A percentile compares a stretch with the other conserved stretches of the same genome.
These are phyloP conservation scores for Thalassia testudinum DNA, from an alignment of 116 monocot species.

Conservation along the genomic window DNA sequence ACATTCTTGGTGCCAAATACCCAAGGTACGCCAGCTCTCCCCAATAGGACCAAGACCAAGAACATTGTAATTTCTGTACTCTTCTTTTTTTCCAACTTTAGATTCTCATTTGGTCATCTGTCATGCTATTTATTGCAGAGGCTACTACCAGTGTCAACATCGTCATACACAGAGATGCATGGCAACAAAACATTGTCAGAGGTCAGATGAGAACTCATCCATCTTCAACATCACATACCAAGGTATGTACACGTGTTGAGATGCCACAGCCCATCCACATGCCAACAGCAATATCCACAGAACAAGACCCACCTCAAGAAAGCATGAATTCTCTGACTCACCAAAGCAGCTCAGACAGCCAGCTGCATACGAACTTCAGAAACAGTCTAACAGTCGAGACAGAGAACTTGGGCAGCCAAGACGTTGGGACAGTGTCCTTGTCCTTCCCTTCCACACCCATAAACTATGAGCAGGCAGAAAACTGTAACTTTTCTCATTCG, in stretches of 20 bases:
- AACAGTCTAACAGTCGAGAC: neutral
- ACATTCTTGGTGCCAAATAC: slow-evolving; percentile 51
- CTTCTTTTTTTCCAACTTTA: neutral
- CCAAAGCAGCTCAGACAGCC: too few species aligned
- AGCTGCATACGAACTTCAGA: neutral
- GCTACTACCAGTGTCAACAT: slow-evolving; percentile 57
- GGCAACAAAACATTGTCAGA: slow-evolving; percentile 64
- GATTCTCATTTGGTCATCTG: neutral
- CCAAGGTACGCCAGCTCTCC: slow-evolving; percentile 59
- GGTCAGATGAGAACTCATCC: slow-evolving; percentile 35
- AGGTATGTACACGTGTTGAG: slow-evolving; percentile 33
- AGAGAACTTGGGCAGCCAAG: slow-evolving; percentile 6
- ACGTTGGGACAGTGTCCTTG: slow-evolving; percentile 30
- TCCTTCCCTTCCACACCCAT: slow-evolving; percentile 30
- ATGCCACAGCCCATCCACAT: neutral
- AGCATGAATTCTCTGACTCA: too few species aligned
- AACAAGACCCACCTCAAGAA: neutral
- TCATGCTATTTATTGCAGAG: slow-evolving; percentile 24
- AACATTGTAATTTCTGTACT: neutral
- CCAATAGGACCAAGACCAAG: too few species aligned
- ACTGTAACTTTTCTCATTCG: slow-evolving; percentile 1
- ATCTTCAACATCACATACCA: slow-evolving; percentile 50
- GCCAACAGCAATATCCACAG: neutral
- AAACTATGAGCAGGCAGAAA: neutral
- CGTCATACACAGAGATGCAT: slow-evolving; percentile 36